These are phyloP conservation scores for Candida ficus DNA, from an alignment of 805 yeast genomes.

Conservation along the genomic window DNA sequence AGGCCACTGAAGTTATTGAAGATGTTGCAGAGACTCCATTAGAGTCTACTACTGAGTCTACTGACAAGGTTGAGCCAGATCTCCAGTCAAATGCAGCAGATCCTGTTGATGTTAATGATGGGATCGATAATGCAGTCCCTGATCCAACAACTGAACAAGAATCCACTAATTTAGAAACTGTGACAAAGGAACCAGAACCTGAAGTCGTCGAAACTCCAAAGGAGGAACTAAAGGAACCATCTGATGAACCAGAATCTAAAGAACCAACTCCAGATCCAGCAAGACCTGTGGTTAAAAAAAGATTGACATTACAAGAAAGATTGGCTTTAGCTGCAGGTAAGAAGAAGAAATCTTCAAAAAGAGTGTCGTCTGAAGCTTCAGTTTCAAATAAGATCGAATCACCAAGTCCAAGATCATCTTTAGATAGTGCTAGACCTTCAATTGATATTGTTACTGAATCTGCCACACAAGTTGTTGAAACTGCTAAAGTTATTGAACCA, in stretches of 20 bases:
- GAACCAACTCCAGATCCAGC: constrained; percentile 1
- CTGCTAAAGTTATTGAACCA: neutral
- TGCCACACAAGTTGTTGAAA: neutral
- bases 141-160: too few species aligned
- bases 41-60: too few species aligned
- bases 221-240: neutral
- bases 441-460: neutral
- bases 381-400: neutral
- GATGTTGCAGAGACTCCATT: too few species aligned
- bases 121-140: neutral
- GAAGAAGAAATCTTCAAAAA: constrained; percentile 18
- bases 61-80: too few species aligned
- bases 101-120: neutral
- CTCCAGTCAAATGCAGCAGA: too few species aligned
- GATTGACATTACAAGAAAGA: constrained; percentile 79
- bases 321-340: constrained; percentile 70
- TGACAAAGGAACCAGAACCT: too few species aligned
- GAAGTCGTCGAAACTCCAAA: neutral
- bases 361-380: constrained; percentile 1
- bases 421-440: constrained; percentile 4
- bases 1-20: too few species aligned
- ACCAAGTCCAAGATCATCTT: constrained; percentile 4
- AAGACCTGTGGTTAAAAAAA: constrained; percentile 37
- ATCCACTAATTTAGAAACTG: too few species aligned
- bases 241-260: neutral